Evolutionary conservation across 768 basidiomycete genomes (phyloP), one percentile per base, ranked within the genome.

Genomic region (Phaeotremella skinneri): DNA sequence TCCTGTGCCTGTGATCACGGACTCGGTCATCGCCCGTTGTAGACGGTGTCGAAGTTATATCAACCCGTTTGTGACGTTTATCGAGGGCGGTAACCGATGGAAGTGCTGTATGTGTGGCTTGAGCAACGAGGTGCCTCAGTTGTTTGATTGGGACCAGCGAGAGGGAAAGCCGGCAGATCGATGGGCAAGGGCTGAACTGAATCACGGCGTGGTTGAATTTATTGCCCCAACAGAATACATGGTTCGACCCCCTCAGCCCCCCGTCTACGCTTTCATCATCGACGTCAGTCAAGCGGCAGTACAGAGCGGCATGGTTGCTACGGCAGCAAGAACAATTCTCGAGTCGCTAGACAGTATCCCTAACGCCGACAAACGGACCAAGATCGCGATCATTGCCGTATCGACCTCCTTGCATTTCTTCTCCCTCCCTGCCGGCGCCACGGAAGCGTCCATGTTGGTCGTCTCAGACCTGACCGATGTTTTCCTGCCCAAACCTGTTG

Each of bases 181-280:
- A 55, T 99, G 96, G 93, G 80, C 84, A 26, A 86, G 96, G 61
- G 85, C 90, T 1, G 96, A 99, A 79, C 82, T 99, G 52, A 98
- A 96, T 70, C 85, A 90, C 74, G 84, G 87, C 32, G 89, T 87
- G n/a, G 90, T 99, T 51, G 96, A 99, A 77, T 99, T 86, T 72
- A 89, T 99, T 53, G 96, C 96, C 0, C 93, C 96, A 4, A 94
- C 92, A 0, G 96, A 99, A 79, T 99, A 99, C 78, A 98, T 98
- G 96, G 94, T 81, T 37, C 88, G 96, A 64, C 88, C 96, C 4
- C 96, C 96, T 52, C 96, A 98, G 77, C 91, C 96, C 4, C 91
- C 93, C 17, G 91, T 96, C 52, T 98, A 94, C 77, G 83, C 94
- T 56, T 96, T 98, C 82, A 83, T 98, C 74, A 89, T 99, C 78